phyloP scores from a whole-genome alignment of 306 rosid species.

The Corylus heterophylla region DNA sequence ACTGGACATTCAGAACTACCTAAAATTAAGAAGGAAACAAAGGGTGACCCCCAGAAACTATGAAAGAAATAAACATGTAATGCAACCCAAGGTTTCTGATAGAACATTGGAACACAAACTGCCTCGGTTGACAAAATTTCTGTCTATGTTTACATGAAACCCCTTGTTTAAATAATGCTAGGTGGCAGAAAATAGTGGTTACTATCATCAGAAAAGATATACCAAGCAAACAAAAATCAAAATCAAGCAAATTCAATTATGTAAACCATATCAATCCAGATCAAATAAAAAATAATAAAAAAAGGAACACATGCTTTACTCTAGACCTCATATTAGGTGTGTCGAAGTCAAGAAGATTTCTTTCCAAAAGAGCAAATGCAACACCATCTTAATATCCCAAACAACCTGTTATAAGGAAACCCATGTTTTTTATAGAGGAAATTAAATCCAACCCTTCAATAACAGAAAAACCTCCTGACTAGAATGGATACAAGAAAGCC shows the following conservation, averaged over 20 bases:
- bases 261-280: constrained; percentile 20
- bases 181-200: background rate
- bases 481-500: background rate
- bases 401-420: background rate
- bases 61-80: background rate
- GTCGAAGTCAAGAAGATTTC: background rate
- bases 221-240: background rate
- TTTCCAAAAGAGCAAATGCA: background rate
- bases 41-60: background rate
- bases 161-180: background rate
- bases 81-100: background rate
- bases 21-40: constrained; percentile 15
- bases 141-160: background rate
- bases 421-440: background rate
- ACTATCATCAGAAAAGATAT: background rate
- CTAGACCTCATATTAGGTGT: constrained; percentile 3
- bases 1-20: constrained; percentile 26
- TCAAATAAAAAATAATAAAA: background rate
- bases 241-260: constrained; percentile 3
- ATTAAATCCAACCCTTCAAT: background rate
- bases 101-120: background rate
- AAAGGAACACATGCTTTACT: constrained; percentile 4
- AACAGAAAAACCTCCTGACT: background rate
- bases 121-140: background rate
- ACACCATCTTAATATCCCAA: constrained; percentile 6